Percentiles rank a stretch among this genome's conserved stretches.
phyloP scores from a whole-genome alignment of 495 filamentous ascomycete genomes.

The Aspergillus hancockii region DNA sequence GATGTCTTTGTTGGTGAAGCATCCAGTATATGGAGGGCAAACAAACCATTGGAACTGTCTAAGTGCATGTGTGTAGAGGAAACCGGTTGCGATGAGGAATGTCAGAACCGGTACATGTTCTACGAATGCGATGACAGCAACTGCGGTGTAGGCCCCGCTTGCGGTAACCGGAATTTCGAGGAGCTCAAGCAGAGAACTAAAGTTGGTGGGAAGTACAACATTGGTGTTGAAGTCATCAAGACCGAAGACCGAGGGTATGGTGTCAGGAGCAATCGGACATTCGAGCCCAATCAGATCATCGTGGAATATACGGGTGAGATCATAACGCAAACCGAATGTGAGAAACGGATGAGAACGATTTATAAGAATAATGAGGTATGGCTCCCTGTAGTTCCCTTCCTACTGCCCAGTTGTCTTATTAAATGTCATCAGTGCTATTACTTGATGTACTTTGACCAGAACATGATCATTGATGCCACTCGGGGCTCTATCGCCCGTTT shows the following conservation, averaged over 20 bases:
- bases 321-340: slow-evolving; percentile 89
- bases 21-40: slow-evolving; percentile 79
- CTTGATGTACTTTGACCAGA: slow-evolving; percentile 96
- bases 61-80: slow-evolving; percentile 78
- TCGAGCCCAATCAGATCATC: slow-evolving; percentile 89
- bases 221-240: slow-evolving; percentile 93
- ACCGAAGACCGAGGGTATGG: slow-evolving; percentile 87
- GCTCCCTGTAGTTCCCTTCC: slow-evolving; percentile 5
- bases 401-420: neutral
- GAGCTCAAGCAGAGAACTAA: slow-evolving; percentile 74
- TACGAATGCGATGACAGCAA: slow-evolving; percentile 94
- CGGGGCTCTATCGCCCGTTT: slow-evolving; percentile 94
- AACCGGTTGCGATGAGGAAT: slow-evolving; percentile 82
- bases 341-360: slow-evolving; percentile 84
- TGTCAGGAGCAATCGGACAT: slow-evolving; percentile 84
- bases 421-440: slow-evolving; percentile 74
- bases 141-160: slow-evolving; percentile 73
- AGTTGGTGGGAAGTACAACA: slow-evolving; percentile 77
- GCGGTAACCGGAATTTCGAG: slow-evolving; percentile 85
- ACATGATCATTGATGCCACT: slow-evolving; percentile 98
- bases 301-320: slow-evolving; percentile 98
- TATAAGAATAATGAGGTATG: slow-evolving; percentile 91
- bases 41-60: slow-evolving; percentile 69
- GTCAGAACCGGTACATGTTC: slow-evolving; percentile 93
- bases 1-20: slow-evolving; percentile 94